Conservation (phyloP, 371 early-diverging fungal species). For the Funneliformis caledonium region DNA sequence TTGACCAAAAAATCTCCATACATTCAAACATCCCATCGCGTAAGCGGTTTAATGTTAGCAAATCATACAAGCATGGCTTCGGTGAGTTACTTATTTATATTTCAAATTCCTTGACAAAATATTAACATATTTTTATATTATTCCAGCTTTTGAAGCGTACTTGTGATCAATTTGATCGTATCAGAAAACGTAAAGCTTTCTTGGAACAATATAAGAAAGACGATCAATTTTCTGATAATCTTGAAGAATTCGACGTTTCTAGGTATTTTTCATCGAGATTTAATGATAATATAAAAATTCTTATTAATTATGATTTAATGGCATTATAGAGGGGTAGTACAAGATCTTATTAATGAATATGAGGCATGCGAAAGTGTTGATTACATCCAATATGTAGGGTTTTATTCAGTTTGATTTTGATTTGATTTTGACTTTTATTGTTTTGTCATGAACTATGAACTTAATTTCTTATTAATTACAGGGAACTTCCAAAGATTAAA, state of each 20-base stretch:
- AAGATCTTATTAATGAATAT: constrained; percentile 93
- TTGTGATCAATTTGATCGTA: constrained; percentile 94
- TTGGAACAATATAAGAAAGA: constrained; percentile 94
- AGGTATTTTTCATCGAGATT: constrained; percentile 41
- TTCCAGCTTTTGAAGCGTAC: constrained; percentile 90
- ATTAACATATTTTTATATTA: neutral
- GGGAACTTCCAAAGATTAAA: neutral
- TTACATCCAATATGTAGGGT: constrained; percentile 66
- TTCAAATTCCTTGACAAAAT: neutral
- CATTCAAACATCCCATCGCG: constrained; percentile 88
- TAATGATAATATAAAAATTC: neutral
- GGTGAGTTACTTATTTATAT: constrained; percentile 52
- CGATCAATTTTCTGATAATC: constrained; percentile 78
- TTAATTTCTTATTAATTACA: neutral
- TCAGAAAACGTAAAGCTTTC: constrained; percentile 98
- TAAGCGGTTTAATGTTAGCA: constrained; percentile 97
- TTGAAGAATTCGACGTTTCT: constrained; percentile 93
- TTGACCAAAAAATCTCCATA: constrained; percentile 92
- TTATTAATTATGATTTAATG: neutral
- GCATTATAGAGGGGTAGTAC: constrained; percentile 70
- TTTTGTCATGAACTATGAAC: neutral
- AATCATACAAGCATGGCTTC: constrained; percentile 97
- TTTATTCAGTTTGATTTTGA: constrained; percentile 62
- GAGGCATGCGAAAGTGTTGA: constrained; percentile 93
- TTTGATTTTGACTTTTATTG: neutral